Percentiles rank a stretch among this genome's conserved stretches.
Evolutionary conservation across 257 asterid genomes (phyloP).

Genomic region (Solanum pinnatisectum): DNA sequence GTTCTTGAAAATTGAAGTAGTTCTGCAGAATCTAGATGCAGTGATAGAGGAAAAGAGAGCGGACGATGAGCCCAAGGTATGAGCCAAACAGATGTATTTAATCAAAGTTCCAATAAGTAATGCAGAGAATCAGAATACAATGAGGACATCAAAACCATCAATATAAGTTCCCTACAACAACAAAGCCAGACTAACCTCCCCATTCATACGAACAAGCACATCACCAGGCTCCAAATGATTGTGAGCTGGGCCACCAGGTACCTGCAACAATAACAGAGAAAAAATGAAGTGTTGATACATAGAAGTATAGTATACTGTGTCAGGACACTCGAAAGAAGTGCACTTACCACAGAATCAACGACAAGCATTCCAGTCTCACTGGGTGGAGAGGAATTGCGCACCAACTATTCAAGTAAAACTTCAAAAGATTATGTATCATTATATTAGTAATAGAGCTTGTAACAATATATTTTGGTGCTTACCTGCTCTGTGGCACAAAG

Average conservation of each 20-base stretch:
- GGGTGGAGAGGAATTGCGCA: slow-evolving; percentile 80
- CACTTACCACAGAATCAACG: slow-evolving; percentile 90
- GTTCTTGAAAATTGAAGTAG: not conserved
- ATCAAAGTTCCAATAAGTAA: not conserved
- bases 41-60: not conserved
- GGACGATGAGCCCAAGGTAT: not conserved
- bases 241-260: slow-evolving; percentile 95
- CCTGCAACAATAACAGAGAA: slow-evolving; percentile 39
- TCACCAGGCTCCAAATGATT: slow-evolving; percentile 96
- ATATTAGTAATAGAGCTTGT: not conserved
- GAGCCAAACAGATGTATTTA: not conserved
- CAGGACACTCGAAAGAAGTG: slow-evolving; percentile 4
- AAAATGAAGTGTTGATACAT: not conserved
- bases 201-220: slow-evolving; percentile 84
- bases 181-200: slow-evolving; percentile 53
- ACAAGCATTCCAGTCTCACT: slow-evolving; percentile 99
- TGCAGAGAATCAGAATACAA: not conserved
- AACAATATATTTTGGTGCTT: not conserved
- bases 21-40: not conserved
- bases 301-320: not conserved
- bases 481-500: slow-evolving; percentile 87
- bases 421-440: not conserved
- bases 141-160: not conserved
- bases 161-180: not conserved
- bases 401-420: slow-evolving; percentile 37